Evolutionary conservation across 2,329 filamentous ascomycete species (phyloP).

Genomic region (Metarhizium guizhouense): DNA sequence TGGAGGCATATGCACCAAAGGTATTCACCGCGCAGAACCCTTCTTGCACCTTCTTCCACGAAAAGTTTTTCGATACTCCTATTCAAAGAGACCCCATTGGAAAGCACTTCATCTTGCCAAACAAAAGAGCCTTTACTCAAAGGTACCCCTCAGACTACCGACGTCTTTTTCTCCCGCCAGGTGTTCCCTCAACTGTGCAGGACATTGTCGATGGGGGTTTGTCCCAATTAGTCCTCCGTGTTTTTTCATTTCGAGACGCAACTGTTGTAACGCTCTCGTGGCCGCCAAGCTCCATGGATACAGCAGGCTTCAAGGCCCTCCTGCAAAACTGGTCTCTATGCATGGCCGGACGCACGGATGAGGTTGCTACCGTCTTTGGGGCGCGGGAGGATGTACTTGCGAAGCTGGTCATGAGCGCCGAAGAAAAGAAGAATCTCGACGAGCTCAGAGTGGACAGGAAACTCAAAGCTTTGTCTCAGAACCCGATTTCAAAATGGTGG

Average conservation of each 20-base stretch:
- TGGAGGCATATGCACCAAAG: constrained; percentile 7
- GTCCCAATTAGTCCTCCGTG: constrained; percentile 5
- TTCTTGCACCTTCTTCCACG: constrained; percentile 5
- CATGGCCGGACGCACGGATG: constrained; percentile 1
- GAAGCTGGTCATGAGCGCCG: background rate
- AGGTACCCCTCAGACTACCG: background rate
- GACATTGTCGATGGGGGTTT: constrained; percentile 5
- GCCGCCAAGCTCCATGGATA: constrained; percentile 5
- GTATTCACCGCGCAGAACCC: constrained; percentile 1
- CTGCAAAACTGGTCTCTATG: constrained; percentile 7
- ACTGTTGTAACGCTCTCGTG: constrained; percentile 4
- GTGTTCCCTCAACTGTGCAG: constrained; percentile 1
- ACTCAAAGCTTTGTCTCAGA: background rate
- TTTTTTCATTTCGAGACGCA: constrained; percentile 4
- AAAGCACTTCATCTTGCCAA: constrained; percentile 1
- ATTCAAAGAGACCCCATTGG: constrained; percentile 4
- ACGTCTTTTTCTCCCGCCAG: background rate
- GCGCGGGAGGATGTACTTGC: constrained; percentile 1
- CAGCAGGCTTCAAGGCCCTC: constrained; percentile 5
- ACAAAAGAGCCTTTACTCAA: constrained; percentile 6
- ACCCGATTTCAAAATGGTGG: background rate
- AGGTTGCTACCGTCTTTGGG: constrained; percentile 2
- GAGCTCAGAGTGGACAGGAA: background rate
- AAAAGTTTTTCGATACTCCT: background rate
- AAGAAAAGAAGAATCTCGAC: background rate